Percentiles rank a stretch among this genome's conserved stretches.
Conservation (phyloP, 805 yeast species). For the Candida ipomoeae region DNA sequence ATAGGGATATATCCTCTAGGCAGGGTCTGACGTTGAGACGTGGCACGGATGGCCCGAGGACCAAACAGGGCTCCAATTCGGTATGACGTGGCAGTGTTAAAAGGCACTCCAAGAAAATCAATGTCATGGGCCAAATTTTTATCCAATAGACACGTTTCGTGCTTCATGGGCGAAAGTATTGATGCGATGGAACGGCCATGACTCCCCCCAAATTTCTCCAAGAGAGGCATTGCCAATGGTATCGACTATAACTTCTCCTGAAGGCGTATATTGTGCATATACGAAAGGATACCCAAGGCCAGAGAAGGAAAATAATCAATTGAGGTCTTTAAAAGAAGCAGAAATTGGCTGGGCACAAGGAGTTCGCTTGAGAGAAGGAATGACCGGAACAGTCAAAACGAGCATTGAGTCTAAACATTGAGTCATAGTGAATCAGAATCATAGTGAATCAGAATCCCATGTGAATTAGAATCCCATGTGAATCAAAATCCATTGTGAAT, state of each 20-base stretch:
- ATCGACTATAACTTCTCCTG: slow-evolving; percentile 5
- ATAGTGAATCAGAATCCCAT: too few relatives aligned
- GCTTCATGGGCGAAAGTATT: slow-evolving; percentile 68
- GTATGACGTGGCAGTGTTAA: slow-evolving; percentile 76
- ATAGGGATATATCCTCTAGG: slow-evolving; percentile 61
- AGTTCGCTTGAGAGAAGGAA: too few relatives aligned
- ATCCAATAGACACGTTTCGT: slow-evolving; percentile 52
- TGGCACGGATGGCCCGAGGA: too few relatives aligned
- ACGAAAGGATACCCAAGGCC: background rate
- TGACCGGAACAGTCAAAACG: too few relatives aligned
- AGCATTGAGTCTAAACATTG: too few relatives aligned
- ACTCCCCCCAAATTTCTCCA: slow-evolving; percentile 66
- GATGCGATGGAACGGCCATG: slow-evolving; percentile 68
- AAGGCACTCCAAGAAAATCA: slow-evolving; percentile 77
- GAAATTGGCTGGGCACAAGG: background rate
- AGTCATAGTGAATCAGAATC: too few relatives aligned
- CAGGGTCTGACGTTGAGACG: too few relatives aligned
- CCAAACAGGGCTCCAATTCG: slow-evolving; percentile 80
- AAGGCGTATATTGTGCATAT: slow-evolving; percentile 5
- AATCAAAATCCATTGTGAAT: too few relatives aligned
- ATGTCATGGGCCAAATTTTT: slow-evolving; percentile 53
- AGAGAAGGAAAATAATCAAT: background rate
- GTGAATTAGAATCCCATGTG: too few relatives aligned
- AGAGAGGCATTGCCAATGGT: slow-evolving; percentile 20
- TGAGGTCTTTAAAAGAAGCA: background rate